Conservation (phyloP, 23 red algal genomes). For the Gracilaria gracilis region DNA sequence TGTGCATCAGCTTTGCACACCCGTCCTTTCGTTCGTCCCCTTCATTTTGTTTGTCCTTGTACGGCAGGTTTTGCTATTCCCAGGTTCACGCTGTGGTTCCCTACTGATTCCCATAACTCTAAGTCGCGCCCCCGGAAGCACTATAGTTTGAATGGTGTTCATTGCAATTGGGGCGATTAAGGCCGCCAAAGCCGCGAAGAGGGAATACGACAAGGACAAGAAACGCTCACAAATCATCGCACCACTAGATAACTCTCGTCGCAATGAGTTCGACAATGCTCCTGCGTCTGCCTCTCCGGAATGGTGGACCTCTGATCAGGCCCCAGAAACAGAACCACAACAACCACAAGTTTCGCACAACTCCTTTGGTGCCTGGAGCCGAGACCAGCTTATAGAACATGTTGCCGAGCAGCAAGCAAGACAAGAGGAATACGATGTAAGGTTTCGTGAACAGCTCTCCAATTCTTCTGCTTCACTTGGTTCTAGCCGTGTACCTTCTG, state of each 20-base stretch:
- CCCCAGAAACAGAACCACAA: not conserved
- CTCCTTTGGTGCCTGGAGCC: constrained; percentile 40
- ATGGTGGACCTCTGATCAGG: constrained; percentile 22
- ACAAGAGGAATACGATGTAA: constrained; percentile 1
- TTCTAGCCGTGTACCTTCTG: not conserved
- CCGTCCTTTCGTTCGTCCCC: too few species aligned
- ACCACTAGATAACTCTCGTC: constrained; percentile 30
- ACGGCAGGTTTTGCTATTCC: too few species aligned
- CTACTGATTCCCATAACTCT: not conserved
- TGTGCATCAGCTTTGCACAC: too few species aligned
- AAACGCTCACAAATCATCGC: constrained; percentile 46
- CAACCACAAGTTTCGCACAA: not conserved
- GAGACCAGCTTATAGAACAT: constrained; percentile 14
- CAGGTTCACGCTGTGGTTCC: too few species aligned
- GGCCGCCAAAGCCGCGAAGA: constrained; percentile 41
- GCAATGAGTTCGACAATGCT: not conserved
- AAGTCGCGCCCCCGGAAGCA: not conserved
- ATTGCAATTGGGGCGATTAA: constrained; percentile 46
- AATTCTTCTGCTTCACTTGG: constrained; percentile 24
- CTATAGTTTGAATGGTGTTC: constrained; percentile 28
- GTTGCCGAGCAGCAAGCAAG: not conserved
- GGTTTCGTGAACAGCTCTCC: constrained; percentile 33
- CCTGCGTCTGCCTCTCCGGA: constrained; percentile 19
- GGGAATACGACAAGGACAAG: constrained; percentile 59
- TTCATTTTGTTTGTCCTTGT: too few species aligned